Evolutionary conservation across 371 early-diverging fungal genomes (phyloP).

Genomic region (Dichotomocladium elegans): DNA sequence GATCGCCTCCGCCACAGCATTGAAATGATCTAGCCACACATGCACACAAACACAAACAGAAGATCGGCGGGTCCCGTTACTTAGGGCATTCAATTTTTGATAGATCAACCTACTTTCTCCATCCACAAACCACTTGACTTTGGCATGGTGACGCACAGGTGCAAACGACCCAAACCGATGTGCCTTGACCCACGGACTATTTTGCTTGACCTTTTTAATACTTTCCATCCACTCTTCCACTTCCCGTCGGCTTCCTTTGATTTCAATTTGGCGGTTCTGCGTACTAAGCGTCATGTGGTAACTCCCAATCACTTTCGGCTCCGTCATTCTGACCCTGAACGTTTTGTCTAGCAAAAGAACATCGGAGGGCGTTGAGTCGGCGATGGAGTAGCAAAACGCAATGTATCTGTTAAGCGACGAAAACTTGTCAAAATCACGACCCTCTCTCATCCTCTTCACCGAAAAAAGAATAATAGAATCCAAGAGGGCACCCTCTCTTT

Average conservation of each 20-base stretch:
- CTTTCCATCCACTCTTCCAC: constrained; percentile 65
- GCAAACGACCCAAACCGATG: constrained; percentile 82
- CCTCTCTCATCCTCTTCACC: too few species aligned
- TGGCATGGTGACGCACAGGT: constrained; percentile 65
- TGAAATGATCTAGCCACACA: constrained; percentile 82
- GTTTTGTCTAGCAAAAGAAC: constrained; percentile 36
- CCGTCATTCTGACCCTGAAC: constrained; percentile 17
- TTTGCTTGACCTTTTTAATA: constrained; percentile 50
- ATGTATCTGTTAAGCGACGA: constrained; percentile 29
- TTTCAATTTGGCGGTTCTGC: constrained; percentile 59
- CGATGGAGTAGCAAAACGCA: constrained; percentile 50
- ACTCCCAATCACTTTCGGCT: constrained; percentile 27
- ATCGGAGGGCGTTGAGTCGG: constrained; percentile 48
- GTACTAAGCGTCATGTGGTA: constrained; percentile 54
- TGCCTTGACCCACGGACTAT: constrained; percentile 66
- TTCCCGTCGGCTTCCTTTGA: constrained; percentile 62
- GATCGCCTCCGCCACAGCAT: constrained; percentile 73
- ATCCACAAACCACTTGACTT: constrained; percentile 78
- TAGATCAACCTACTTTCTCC: constrained; percentile 51
- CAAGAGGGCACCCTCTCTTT: neutral
- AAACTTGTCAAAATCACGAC: neutral
- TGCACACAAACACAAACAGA: too few species aligned
- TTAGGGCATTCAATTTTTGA: neutral
- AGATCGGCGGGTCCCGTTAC: neutral
- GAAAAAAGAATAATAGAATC: too few species aligned